These are phyloP conservation scores for Theobroma cacao DNA, from an alignment of 345 rosid genomes.

Conservation along the genomic window DNA sequence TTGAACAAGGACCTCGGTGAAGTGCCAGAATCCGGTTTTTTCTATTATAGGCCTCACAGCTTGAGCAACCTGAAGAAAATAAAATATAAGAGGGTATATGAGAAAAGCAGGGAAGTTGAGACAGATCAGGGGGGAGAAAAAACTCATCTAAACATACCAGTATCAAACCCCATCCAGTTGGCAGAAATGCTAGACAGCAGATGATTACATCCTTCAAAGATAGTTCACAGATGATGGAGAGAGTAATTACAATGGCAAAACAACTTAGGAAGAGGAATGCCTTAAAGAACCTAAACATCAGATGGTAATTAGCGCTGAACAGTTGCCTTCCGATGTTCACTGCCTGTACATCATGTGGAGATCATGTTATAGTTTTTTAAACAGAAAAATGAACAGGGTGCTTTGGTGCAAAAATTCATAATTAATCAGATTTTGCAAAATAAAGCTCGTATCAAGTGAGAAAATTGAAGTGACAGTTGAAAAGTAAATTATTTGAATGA, in stretches of 20 bases:
- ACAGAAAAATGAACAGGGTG: neutral
- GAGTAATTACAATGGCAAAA: slow-evolving; percentile 55
- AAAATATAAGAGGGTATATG: neutral
- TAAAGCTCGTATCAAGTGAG: neutral
- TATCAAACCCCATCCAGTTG: slow-evolving; percentile 96
- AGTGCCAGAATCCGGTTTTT: slow-evolving; percentile 72
- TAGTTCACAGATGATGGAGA: slow-evolving; percentile 65
- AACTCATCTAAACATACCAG: slow-evolving; percentile 46
- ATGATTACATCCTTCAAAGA: slow-evolving; percentile 71
- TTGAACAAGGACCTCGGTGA: slow-evolving; percentile 65
- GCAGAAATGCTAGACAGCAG: slow-evolving; percentile 86
- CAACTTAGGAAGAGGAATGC: slow-evolving; percentile 79
- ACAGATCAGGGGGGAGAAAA: neutral
- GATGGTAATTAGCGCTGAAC: slow-evolving; percentile 72
- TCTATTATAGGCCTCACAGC: slow-evolving; percentile 80
- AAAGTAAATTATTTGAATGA: neutral
- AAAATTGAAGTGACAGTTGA: neutral
- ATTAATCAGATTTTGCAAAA: neutral
- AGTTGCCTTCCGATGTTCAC: slow-evolving; percentile 82
- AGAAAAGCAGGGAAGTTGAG: neutral
- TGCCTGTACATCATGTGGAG: slow-evolving; percentile 49
- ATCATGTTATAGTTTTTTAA: neutral
- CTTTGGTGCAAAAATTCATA: neutral
- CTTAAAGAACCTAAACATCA: slow-evolving; percentile 73
- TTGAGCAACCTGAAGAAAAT: slow-evolving; percentile 68